These are phyloP conservation scores for Candida freyschussii DNA, from an alignment of 1,139 yeast genomes.

Conservation along the genomic window DNA sequence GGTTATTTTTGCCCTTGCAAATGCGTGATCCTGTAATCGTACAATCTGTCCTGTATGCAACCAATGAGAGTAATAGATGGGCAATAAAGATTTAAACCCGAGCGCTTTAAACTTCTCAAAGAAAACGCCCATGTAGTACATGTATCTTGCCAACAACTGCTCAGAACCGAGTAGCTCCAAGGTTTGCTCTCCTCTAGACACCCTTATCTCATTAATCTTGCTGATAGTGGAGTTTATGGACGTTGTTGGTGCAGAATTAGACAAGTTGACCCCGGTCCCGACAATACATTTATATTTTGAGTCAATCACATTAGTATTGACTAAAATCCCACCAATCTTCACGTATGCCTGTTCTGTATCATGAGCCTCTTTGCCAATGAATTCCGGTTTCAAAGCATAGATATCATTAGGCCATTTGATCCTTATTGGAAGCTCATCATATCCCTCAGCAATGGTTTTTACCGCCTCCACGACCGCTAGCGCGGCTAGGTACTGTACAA, in stretches of 20 bases:
- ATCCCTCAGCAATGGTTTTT: conserved; percentile 58
- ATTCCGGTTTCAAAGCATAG: conserved; percentile 67
- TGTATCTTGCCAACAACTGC: conserved; percentile 60
- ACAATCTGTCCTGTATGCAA: conserved; percentile 69
- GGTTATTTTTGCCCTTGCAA: conserved; percentile 55
- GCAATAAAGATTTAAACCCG: conserved; percentile 69
- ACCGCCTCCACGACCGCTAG: conserved; percentile 82
- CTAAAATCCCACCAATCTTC: conserved; percentile 81
- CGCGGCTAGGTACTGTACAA: conserved; percentile 81
- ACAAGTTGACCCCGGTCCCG: conserved; percentile 86
- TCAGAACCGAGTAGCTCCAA: conserved; percentile 59
- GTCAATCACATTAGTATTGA: conserved; percentile 66
- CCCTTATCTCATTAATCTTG: conserved; percentile 50
- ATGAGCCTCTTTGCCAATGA: conserved; percentile 27
- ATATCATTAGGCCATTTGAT: conserved; percentile 98
- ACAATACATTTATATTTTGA: conserved; percentile 56
- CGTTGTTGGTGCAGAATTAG: conserved; percentile 87
- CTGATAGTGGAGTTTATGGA: conserved; percentile 70
- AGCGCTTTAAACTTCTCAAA: conserved; percentile 51
- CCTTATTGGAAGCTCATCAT: conserved; percentile 68
- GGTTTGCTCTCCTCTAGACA: conserved; percentile 33
- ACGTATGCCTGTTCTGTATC: conserved; percentile 49
- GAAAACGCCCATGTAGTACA: conserved; percentile 61
- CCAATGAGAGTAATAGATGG: conserved; percentile 80
- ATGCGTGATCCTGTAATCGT: conserved; percentile 41